phyloP scores from a whole-genome alignment of 2,329 filamentous ascomycete species.

The Alternaria gaisen region DNA sequence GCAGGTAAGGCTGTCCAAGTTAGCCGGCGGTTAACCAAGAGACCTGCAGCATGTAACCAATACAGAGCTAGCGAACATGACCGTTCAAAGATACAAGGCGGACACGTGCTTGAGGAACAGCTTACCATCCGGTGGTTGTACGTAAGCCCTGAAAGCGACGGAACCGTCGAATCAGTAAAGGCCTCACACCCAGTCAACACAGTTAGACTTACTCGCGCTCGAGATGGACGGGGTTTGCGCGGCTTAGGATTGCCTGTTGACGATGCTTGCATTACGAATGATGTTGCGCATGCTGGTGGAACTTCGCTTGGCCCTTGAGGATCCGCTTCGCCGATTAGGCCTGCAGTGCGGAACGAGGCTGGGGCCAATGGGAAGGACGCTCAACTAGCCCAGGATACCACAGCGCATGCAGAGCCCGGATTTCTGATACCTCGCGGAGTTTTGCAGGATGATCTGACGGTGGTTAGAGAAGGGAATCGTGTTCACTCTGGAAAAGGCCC shows the following conservation, averaged over 20 bases:
- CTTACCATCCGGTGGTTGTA: conserved; percentile 57
- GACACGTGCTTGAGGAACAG: conserved; percentile 14
- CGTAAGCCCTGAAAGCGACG: conserved; percentile 46
- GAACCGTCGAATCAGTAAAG: conserved; percentile 7
- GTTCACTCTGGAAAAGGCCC: conserved; percentile 8
- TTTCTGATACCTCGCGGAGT: conserved; percentile 2
- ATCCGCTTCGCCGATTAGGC: conserved; percentile 31
- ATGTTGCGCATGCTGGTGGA: conserved; percentile 33
- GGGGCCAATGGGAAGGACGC: conserved; percentile 9
- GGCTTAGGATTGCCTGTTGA: conserved; percentile 39
- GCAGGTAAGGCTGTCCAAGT: conserved; percentile 52
- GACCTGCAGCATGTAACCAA: not conserved
- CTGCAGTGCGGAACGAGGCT: conserved; percentile 16
- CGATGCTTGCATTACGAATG: conserved; percentile 37
- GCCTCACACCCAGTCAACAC: not conserved
- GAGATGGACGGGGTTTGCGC: conserved; percentile 53
- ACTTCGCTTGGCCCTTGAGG: conserved; percentile 34
- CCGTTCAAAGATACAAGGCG: not conserved
- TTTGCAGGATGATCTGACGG: conserved; percentile 1
- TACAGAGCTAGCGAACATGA: not conserved
- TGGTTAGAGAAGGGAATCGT: not conserved
- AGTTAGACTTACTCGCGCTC: conserved; percentile 41
- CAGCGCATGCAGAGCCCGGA: conserved; percentile 2
- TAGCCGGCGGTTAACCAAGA: conserved; percentile 11
- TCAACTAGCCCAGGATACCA: conserved; percentile 14